A percentile compares a stretch with the other conserved stretches of the same genome.
Conservation (phyloP, 192 early-diverging fungal genomes). For the Spinellus fusiger region DNA sequence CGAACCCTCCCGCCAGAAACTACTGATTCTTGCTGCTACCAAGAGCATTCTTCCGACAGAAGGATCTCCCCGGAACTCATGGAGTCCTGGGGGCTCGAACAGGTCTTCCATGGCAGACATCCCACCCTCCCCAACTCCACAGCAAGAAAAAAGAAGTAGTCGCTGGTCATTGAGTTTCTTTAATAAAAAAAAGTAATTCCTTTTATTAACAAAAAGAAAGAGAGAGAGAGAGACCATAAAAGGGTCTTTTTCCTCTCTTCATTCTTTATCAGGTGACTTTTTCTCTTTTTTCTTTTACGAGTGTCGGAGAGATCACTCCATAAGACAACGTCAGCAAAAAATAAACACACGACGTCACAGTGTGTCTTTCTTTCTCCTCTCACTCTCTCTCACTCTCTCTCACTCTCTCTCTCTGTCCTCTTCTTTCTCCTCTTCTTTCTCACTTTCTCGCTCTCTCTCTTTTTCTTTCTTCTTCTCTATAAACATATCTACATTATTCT, state of each 20-base stretch:
- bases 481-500: neutral
- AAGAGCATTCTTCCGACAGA: neutral
- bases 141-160: slow-evolving; percentile 6
- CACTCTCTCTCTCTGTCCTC: neutral
- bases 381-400: neutral
- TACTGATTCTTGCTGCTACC: slow-evolving; percentile 2
- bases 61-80: neutral
- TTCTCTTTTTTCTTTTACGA: too few species aligned
- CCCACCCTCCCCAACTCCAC: neutral
- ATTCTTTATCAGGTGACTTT: too few species aligned
- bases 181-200: slow-evolving; percentile 16
- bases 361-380: neutral
- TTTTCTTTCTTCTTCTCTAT: neutral
- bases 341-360: neutral
- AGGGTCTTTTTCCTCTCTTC: too few species aligned
- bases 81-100: neutral
- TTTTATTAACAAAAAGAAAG: too few species aligned
- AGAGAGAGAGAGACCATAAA: too few species aligned
- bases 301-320: too few species aligned
- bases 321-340: slow-evolving; percentile 1
- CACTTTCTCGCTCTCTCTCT: slow-evolving; percentile 2
- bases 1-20: slow-evolving; percentile 19
- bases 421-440: neutral
- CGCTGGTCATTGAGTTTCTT: slow-evolving; percentile 26
- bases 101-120: neutral